Conservation (phyloP, 1,284 basidiomycete species). For the Vanrija sp. region DNA sequence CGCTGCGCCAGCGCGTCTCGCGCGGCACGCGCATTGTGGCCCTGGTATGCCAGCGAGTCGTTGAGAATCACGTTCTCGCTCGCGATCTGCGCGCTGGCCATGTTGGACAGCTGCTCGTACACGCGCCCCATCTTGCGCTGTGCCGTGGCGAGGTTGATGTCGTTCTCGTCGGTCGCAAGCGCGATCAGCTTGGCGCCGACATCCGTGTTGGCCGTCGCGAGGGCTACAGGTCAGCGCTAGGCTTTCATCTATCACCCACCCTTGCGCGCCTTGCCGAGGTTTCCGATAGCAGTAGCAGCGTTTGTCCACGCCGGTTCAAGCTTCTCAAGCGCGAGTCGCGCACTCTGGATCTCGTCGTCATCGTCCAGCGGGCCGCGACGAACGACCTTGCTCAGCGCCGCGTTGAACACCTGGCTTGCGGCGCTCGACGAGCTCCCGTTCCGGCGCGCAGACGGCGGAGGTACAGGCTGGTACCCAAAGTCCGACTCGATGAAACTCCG, state of each 20-base stretch:
- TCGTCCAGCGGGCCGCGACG: slow-evolving; percentile 49
- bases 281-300: slow-evolving; percentile 79
- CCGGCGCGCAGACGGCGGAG: slow-evolving; percentile 53
- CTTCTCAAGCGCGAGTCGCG: slow-evolving; percentile 84
- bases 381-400: slow-evolving; percentile 45
- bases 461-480: slow-evolving; percentile 66
- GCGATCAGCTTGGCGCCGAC: slow-evolving; percentile 84
- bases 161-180: slow-evolving; percentile 80
- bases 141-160: slow-evolving; percentile 71
- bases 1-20: slow-evolving; percentile 79
- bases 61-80: slow-evolving; percentile 89
- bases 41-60: slow-evolving; percentile 88
- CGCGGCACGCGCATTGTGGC: slow-evolving; percentile 86
- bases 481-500: slow-evolving; percentile 90
- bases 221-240: slow-evolving; percentile 30
- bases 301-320: slow-evolving; percentile 85
- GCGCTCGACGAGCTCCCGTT: slow-evolving; percentile 60
- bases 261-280: slow-evolving; percentile 72
- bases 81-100: slow-evolving; percentile 75
- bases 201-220: slow-evolving; percentile 70
- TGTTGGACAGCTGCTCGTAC: slow-evolving; percentile 77
- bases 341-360: slow-evolving; percentile 67
- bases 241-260: slow-evolving; percentile 7
- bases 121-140: slow-evolving; percentile 76
- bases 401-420: slow-evolving; percentile 37